Percentiles rank a stretch among this genome's conserved stretches.
These are phyloP conservation scores for Pseudomassariella vexata DNA, from an alignment of 2,329 filamentous ascomycete species.

Conservation along the genomic window DNA sequence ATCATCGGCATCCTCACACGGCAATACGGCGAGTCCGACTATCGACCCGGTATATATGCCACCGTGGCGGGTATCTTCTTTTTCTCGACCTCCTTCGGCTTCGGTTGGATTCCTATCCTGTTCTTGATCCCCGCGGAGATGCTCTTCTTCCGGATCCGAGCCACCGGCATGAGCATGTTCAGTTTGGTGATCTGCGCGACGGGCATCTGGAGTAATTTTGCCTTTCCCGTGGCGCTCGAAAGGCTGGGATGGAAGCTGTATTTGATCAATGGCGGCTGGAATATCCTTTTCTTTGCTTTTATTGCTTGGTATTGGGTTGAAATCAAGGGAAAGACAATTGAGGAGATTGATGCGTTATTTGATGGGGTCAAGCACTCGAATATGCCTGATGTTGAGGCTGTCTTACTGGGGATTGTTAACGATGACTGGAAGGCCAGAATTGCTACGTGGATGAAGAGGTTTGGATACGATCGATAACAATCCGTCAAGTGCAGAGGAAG, in stretches of 20 bases:
- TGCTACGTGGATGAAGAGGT: too few species aligned
- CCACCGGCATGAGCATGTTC: constrained; percentile 29
- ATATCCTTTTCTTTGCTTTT: constrained; percentile 12
- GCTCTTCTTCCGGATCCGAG: constrained; percentile 20
- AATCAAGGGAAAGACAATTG: constrained; percentile 13
- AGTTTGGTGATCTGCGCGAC: constrained; percentile 3
- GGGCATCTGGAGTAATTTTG: constrained; percentile 12
- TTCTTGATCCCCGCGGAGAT: constrained; percentile 22
- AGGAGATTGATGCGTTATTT: constrained; percentile 10
- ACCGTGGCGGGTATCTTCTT: constrained; percentile 19
- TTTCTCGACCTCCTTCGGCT: constrained; percentile 20
- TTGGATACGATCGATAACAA: too few species aligned
- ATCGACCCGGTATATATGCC: constrained; percentile 9
- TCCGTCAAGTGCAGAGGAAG: too few species aligned
- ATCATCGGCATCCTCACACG: constrained; percentile 8
- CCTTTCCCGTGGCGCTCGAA: constrained; percentile 13
- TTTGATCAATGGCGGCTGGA: constrained; percentile 17
- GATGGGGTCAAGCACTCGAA: constrained; percentile 1
- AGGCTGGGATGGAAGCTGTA: constrained; percentile 17
- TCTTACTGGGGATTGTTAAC: too few species aligned
- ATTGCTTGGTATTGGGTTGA: constrained; percentile 16
- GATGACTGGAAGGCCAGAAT: too few species aligned
- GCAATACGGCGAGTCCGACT: constrained; percentile 1
- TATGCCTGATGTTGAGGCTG: background rate
- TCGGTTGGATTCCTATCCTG: constrained; percentile 21